Percentiles rank a stretch among this genome's conserved stretches.
Evolutionary conservation across 2,329 filamentous ascomycete species (phyloP).

Genomic region (Monosporascus sp.): DNA sequence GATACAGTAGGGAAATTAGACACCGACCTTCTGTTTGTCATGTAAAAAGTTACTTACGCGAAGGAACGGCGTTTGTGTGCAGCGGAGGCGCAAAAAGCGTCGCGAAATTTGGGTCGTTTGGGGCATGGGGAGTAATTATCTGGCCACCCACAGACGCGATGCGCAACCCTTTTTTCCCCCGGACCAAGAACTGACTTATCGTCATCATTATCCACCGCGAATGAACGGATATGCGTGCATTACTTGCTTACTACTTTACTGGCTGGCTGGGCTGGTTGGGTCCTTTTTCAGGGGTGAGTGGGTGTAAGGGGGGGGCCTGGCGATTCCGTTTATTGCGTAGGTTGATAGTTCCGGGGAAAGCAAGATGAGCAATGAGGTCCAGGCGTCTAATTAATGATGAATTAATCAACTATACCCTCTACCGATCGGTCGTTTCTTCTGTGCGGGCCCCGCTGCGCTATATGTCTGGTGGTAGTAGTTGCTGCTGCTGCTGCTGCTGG

Average conservation of each 20-base stretch:
- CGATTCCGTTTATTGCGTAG: neutral
- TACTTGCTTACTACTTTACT: neutral
- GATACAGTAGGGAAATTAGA: slow-evolving; percentile 8
- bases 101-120: too few species aligned
- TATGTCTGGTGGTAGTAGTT: too few species aligned
- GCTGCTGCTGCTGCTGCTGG: too few species aligned
- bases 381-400: neutral
- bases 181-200: too few species aligned
- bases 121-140: too few species aligned
- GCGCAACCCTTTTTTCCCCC: too few species aligned
- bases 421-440: too few species aligned
- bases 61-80: neutral
- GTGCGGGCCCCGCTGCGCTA: too few species aligned
- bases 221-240: neutral
- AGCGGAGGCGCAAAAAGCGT: too few species aligned
- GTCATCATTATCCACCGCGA: neutral
- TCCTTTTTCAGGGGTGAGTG: neutral
- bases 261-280: neutral
- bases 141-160: too few species aligned
- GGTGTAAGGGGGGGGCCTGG: neutral
- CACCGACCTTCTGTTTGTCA: slow-evolving; percentile 9
- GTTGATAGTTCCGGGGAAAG: neutral
- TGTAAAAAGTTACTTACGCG: slow-evolving; percentile 5
- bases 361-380: neutral
- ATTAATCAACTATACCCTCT: too few species aligned